A percentile compares a stretch with the other conserved stretches of the same genome.
Conservation (phyloP, 1,139 yeast species). For the Zygotorulaspora mrakii region DNA sequence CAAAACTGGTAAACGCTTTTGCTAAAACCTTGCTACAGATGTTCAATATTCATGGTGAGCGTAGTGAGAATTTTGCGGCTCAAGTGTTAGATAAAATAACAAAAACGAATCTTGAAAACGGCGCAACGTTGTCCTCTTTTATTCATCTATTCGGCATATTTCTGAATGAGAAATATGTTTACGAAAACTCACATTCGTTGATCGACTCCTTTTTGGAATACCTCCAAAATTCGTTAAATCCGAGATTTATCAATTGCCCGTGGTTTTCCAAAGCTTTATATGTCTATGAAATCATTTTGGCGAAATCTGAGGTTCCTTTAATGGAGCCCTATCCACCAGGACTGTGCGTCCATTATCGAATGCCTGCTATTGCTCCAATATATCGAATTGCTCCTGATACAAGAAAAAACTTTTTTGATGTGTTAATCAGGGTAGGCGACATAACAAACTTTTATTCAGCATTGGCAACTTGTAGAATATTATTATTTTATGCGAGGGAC, state of each 20-base stretch:
- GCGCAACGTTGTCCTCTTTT: constrained; percentile 42
- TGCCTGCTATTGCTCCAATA: constrained; percentile 24
- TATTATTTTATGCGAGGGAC: constrained; percentile 52
- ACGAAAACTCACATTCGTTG: constrained; percentile 30
- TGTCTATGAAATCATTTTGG: constrained; percentile 48
- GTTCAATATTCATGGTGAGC: constrained; percentile 23
- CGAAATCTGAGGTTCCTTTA: constrained; percentile 45
- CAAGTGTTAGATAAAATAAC: constrained; percentile 40
- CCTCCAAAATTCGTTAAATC: constrained; percentile 40
- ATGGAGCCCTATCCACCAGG: constrained; percentile 30
- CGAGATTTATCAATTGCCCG: constrained; percentile 40
- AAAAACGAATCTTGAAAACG: constrained; percentile 34
- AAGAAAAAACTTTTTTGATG: constrained; percentile 43
- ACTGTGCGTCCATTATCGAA: constrained; percentile 27
- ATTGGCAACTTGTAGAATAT: constrained; percentile 47
- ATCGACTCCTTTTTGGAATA: constrained; percentile 41
- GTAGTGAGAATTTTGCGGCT: constrained; percentile 33
- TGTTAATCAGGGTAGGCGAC: constrained; percentile 41
- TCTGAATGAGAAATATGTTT: constrained; percentile 35
- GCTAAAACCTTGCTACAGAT: constrained; percentile 46
- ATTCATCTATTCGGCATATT: constrained; percentile 49
- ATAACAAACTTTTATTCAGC: constrained; percentile 48
- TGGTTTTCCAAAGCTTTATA: constrained; percentile 53
- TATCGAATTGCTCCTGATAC: constrained; percentile 36
- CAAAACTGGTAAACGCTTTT: constrained; percentile 48